Evolutionary conservation across 306 rosid species (phyloP), one percentile per base, ranked within the genome.

Genomic region (Quercus parvula): DNA sequence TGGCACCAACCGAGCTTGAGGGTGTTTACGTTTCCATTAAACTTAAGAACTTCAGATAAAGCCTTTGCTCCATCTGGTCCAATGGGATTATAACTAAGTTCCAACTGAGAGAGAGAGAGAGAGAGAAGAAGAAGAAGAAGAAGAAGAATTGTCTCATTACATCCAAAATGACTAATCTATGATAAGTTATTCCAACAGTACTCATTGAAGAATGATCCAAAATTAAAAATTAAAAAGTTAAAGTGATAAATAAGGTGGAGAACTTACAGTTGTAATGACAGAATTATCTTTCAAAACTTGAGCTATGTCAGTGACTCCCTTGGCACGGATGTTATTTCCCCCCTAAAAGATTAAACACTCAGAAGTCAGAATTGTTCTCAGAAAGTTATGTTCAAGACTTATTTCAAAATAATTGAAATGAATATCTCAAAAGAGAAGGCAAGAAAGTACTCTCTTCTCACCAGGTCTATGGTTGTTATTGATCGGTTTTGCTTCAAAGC

Each of bases 1-100:
- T 95, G 94, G 87, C 99, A 95, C 99, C 99, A 95, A 56, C 99
- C 99, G 83, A 95, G 98, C 90, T 91, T 95, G 27, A 95, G 99
- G 80, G 84, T 90, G 79, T 86, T 88, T 75, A 95, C 27, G 70
- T 87, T 95, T 78, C 99, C 99, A 70, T 91, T 91, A 81, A 95
- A 95, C 81, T 95, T 95, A 38, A 95, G 87, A 82, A 95, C 88
- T 88, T 95, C 99, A 33, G 96, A 89, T 79, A 95, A 84, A 76
- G 89, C 93, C 84, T 91, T 85, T 83, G 94, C 99, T 83, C 99
- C 98, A 84, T 95, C 99, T 73, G 97, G 90, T 77, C 99, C 99
- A 78, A 93, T 86, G 83, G 99, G 98, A 90, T 95, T 95, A 79
- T 95, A 95, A 83, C 94, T 85, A 83, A 91, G 86, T 81, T 95